Evolutionary conservation across 2,329 filamentous ascomycete genomes (phyloP), one percentile per base, ranked within the genome.

Genomic region (Ceratocystis destructans): DNA sequence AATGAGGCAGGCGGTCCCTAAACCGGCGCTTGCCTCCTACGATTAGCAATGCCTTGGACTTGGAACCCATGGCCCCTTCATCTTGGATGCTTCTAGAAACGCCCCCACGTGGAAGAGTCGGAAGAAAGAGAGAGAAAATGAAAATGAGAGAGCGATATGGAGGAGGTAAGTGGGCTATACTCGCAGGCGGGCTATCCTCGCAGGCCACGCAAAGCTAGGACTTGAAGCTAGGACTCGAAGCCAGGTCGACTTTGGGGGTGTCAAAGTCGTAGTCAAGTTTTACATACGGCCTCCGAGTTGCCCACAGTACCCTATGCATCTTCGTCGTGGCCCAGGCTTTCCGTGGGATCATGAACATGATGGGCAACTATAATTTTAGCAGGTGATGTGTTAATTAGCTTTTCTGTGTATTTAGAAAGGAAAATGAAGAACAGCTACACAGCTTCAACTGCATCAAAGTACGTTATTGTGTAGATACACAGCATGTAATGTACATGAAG

Each of bases 1-100:
- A 53, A 25, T 53, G 12, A 53, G 48, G 20, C 48, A 50, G 15
- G 17, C 17, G 22, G 46, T 20, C 20, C 1, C 37, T 41, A 41
- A 41, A 12, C 37, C 10, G 10, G 37, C 10, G 48, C 48, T 25
- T 3, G 20, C 48, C n/a, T 25, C 48, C 48, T 53, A 53, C 25
- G 48, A 53, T 53, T 53, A 53, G 48, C 20, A 59, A 59, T 31
- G 1, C 53, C 22, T 25, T 25, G 22, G 22, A 25, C 53, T 37
- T 59, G 53, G 28, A 59, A 59, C 28, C 37, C 53, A 33, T 59
- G 53, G 20, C 28, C 28, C 53, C 53, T 59, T 59, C 53, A 59
- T 59, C 53, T 33, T 17, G 28, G n/a, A 25, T 33, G 12, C 22
- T 59, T 59, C 53, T 59, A 59, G 53, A 59, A 59, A 53, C 25